Conservation (phyloP, 2,329 filamentous ascomycete species). For the Ambrosiella cleistominuta region DNA sequence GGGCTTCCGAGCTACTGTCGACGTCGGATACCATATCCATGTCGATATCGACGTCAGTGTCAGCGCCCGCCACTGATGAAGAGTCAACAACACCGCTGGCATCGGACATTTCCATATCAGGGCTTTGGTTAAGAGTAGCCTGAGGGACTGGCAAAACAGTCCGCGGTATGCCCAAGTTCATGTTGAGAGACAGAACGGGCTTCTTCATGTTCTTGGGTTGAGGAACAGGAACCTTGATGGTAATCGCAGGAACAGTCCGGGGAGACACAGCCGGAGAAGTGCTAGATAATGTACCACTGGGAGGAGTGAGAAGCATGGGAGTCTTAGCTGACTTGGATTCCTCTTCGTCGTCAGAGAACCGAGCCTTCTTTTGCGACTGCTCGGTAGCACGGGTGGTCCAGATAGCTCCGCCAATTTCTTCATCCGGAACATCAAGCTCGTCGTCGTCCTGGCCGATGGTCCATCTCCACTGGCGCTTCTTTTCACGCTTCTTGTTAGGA, state of each 20-base stretch:
- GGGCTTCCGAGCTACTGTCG: too few relatives aligned
- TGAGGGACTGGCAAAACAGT: too few relatives aligned
- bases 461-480: slow-evolving; percentile 49
- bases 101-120: too few relatives aligned
- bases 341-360: slow-evolving; percentile 1
- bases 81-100: too few relatives aligned
- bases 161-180: not conserved
- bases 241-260: not conserved
- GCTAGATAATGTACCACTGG: not conserved
- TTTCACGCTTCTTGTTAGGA: slow-evolving; percentile 31
- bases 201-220: not conserved
- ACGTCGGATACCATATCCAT: too few relatives aligned
- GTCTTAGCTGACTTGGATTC: not conserved
- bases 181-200: not conserved
- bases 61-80: too few relatives aligned
- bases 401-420: slow-evolving; percentile 26
- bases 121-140: too few relatives aligned
- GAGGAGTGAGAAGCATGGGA: not conserved
- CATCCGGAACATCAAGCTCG: slow-evolving; percentile 16
- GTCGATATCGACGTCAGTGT: too few relatives aligned
- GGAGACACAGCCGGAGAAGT: not conserved
- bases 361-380: slow-evolving; percentile 11
- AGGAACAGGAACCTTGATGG: slow-evolving; percentile 2
- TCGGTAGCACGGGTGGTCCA: slow-evolving; percentile 23
- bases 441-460: slow-evolving; percentile 38